These are phyloP conservation scores for Triticum urartu DNA, from an alignment of 176 grass and related monocot genomes.

Conservation along the genomic window DNA sequence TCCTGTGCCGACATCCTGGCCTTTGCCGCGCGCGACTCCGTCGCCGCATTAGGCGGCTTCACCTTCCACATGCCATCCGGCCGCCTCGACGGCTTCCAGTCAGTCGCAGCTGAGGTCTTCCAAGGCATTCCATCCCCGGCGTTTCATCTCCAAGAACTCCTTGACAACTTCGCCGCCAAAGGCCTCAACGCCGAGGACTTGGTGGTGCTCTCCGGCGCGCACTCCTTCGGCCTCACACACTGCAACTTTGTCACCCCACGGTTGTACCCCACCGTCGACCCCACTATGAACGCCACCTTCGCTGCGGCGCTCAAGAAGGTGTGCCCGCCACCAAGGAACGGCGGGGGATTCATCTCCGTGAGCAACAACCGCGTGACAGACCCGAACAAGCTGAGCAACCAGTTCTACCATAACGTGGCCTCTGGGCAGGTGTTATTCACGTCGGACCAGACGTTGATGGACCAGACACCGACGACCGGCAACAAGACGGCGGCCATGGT, in stretches of 20 bases:
- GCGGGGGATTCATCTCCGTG: neutral
- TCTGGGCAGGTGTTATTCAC: constrained; percentile 44
- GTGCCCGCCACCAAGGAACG: constrained; percentile 16
- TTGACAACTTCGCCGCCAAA: constrained; percentile 29
- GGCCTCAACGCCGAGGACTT: constrained; percentile 45
- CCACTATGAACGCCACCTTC: constrained; percentile 35
- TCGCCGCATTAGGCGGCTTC: constrained; percentile 22
- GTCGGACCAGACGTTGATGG: constrained; percentile 44
- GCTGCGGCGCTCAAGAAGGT: neutral
- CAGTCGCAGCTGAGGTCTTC: constrained; percentile 12
- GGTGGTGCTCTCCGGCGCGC: constrained; percentile 56
- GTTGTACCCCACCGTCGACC: constrained; percentile 52
- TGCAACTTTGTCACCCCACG: constrained; percentile 48
- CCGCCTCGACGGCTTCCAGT: constrained; percentile 48
- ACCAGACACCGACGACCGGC: neutral
- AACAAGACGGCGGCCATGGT: constrained; percentile 17
- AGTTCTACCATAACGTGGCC: constrained; percentile 28
- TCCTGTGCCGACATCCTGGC: constrained; percentile 70
- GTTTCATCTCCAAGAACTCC: constrained; percentile 20
- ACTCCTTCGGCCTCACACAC: constrained; percentile 49
- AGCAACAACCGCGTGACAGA: constrained; percentile 26
- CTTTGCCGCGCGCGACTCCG: constrained; percentile 44
- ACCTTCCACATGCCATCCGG: constrained; percentile 49
- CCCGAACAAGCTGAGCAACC: constrained; percentile 30
- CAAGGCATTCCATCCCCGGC: constrained; percentile 19